Evolutionary conservation across 306 rosid species (phyloP).

Genomic region (Prunus padus): DNA sequence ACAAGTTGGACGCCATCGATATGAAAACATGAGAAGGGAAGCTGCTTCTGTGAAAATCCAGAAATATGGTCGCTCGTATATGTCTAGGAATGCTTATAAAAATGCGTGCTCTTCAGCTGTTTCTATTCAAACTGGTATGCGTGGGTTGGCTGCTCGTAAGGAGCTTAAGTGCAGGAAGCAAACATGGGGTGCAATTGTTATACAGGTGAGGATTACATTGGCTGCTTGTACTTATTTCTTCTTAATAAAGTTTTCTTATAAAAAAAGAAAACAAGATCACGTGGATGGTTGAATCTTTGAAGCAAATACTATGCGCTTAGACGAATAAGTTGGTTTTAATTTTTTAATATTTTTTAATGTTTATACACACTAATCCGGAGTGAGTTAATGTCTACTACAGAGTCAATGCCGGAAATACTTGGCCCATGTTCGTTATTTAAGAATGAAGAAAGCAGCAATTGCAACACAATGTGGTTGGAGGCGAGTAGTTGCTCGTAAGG

Average conservation of each 20-base stretch:
- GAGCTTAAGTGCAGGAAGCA: conserved; percentile 60
- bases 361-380: conserved; percentile 17
- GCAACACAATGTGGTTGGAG: conserved; percentile 65
- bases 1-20: conserved; percentile 57
- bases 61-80: conserved; percentile 54
- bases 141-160: conserved; percentile 70
- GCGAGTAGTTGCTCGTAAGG: conserved; percentile 61
- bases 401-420: conserved; percentile 47
- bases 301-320: neutral
- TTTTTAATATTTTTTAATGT: conserved; percentile 1
- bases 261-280: neutral
- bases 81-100: conserved; percentile 45
- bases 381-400: conserved; percentile 38
- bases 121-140: conserved; percentile 63
- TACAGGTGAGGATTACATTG: conserved; percentile 56
- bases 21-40: conserved; percentile 68
- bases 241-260: neutral
- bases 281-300: neutral
- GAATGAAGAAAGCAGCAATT: conserved; percentile 56
- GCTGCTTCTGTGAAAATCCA: conserved; percentile 78
- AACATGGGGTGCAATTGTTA: conserved; percentile 54
- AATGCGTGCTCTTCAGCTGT: conserved; percentile 49
- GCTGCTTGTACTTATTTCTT: too few species aligned
- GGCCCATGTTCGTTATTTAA: conserved; percentile 31
- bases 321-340: neutral